Conservation (phyloP, 2,329 filamentous ascomycete species). For the Talaromyces albobiverticillius region DNA sequence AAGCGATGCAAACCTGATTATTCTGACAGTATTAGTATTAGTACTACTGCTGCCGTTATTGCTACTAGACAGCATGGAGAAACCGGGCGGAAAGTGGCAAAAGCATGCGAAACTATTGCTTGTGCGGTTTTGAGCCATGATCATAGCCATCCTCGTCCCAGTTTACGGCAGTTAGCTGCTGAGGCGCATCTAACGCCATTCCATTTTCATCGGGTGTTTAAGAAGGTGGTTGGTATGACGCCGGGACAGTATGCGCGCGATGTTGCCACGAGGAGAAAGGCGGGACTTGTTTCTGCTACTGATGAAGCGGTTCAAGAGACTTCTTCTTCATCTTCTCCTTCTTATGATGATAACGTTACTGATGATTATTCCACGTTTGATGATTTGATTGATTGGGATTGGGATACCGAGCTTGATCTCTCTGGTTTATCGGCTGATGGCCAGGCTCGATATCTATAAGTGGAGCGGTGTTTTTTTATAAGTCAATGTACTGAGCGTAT, state of each 20-base stretch:
- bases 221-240: slow-evolving; percentile 50
- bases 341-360: background rate
- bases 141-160: slow-evolving; percentile 31
- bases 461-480: no score
- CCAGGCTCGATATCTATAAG: no score
- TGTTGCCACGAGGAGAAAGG: no score
- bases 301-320: no score
- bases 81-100: slow-evolving; percentile 19
- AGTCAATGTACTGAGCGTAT: no score
- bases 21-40: slow-evolving; percentile 21
- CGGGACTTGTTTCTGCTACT: no score
- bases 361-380: background rate
- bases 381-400: slow-evolving; percentile 4
- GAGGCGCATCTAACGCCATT: slow-evolving; percentile 49
- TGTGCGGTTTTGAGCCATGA: slow-evolving; percentile 22
- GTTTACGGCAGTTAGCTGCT: slow-evolving; percentile 45
- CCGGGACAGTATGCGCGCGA: slow-evolving; percentile 40
- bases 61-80: no score
- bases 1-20: slow-evolving; percentile 54
- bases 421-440: background rate
- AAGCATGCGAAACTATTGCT: slow-evolving; percentile 21
- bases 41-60: slow-evolving; percentile 16
- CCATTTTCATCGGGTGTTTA: slow-evolving; percentile 57
- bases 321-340: no score
- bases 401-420: background rate